Percentiles rank a stretch among this genome's conserved stretches.
phyloP scores from a whole-genome alignment of 495 filamentous ascomycete genomes.

The Aspergillus incahuasiensis region DNA sequence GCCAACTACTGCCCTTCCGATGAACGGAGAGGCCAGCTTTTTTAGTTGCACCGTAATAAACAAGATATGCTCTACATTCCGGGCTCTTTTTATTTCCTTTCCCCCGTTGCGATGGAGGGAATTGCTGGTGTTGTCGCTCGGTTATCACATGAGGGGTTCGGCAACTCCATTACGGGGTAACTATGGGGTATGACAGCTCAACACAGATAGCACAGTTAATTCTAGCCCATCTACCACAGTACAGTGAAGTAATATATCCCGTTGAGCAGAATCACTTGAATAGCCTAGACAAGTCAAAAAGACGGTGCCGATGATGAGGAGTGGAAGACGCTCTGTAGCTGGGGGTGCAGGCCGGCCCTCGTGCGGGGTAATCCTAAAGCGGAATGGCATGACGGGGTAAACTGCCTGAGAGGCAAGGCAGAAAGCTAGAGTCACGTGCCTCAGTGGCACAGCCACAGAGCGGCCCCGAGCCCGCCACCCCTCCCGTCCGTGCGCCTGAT shows the following conservation, averaged over 20 bases:
- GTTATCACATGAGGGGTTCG: conserved; percentile 15
- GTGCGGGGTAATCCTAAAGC: conserved; percentile 21
- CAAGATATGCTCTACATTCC: neutral
- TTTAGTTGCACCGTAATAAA: too few relatives aligned
- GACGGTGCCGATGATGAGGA: neutral
- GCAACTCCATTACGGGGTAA: conserved; percentile 1
- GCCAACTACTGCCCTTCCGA: neutral
- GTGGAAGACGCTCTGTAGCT: neutral
- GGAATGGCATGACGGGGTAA: conserved; percentile 10
- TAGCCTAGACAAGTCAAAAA: too few relatives aligned
- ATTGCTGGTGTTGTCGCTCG: neutral
- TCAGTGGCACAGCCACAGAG: conserved; percentile 5
- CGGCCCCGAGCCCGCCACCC: neutral
- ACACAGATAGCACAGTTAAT: neutral
- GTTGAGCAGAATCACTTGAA: too few relatives aligned
- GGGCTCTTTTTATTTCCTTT: neutral
- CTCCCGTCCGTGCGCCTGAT: neutral
- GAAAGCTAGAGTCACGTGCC: neutral
- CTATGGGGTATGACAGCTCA: neutral
- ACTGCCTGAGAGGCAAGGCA: neutral
- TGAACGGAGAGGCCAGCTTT: conserved; percentile 1
- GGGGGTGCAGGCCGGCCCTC: neutral
- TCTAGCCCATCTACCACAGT: too few relatives aligned
- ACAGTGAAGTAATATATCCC: too few relatives aligned
- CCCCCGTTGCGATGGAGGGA: neutral